Evolutionary conservation across 768 basidiomycete species (phyloP), one percentile per base, ranked within the genome.

Genomic region (Psilocybe tampanensis): DNA sequence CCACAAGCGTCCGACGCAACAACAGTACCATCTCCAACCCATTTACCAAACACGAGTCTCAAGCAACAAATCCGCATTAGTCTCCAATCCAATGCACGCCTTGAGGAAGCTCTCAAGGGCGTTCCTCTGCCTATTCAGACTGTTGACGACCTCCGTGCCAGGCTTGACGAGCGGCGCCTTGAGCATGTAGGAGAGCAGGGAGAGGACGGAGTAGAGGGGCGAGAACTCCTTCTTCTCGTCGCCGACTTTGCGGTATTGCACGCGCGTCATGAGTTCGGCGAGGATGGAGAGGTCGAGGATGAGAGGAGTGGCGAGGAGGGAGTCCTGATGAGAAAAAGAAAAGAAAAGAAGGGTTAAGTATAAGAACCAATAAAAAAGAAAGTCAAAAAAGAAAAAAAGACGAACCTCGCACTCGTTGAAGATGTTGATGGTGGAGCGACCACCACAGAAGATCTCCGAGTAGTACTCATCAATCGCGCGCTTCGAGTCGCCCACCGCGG

Each of bases 381-480:
- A 50, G 47, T 1, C 1, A 58, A 12, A 44, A 1, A n/a, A n/a
- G n/a, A 22, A 19, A 53, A 33, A 29, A 41, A 33, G 2, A 69
- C 81, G 12, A 62, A 88, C 89, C 80, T 96, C 94, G 81, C 96
- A 98, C 74, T 95, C 92, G 73, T 98, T 98, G 85, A 96, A 97
- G 76, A 94, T 93, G 72, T 92, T 94, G 80, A 97, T 95, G 11
- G 91, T 93, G 61, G 90, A 92, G 60, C 93, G 81, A 24, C 95
- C 95, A 64, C 95, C 95, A 69, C 95, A 96, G 79, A 95, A 89
- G 67, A 98, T 95, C 81, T 98, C 95, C 11, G 93, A 95, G 74
- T 95, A 94, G 76, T 98, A 98, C 80, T 98, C 95, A 75, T 98
- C 97, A 80, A 98, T 94, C n/a, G 95, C 97, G 55, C 94, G 84